A percentile compares a stretch with the other conserved stretches of the same genome.
phyloP scores from a whole-genome alignment of 305 asterid genomes.

The Fraxinus floribunda region DNA sequence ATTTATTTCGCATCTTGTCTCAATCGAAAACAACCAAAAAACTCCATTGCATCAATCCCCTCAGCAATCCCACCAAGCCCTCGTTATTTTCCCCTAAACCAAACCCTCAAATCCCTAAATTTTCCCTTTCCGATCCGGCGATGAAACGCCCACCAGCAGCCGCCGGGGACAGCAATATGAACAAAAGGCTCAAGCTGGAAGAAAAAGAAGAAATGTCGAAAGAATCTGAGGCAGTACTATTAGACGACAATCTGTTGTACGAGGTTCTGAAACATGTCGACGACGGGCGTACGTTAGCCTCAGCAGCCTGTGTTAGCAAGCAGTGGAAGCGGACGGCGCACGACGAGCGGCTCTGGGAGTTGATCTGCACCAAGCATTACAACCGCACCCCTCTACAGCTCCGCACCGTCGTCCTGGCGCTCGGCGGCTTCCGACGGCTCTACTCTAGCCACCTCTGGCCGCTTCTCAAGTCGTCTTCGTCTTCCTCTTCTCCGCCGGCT shows the following conservation, averaged over 20 bases:
- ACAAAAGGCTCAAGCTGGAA: constrained; percentile 41
- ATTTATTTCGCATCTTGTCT: constrained; percentile 34
- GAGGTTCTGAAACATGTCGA: constrained; percentile 85
- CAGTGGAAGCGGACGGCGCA: constrained; percentile 79
- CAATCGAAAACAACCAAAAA: constrained; percentile 27
- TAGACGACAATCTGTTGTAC: constrained; percentile 76
- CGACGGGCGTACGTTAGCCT: constrained; percentile 78
- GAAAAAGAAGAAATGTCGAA: constrained; percentile 20
- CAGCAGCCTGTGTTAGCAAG: constrained; percentile 76
- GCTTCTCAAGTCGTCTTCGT: constrained; percentile 56
- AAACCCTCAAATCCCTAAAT: constrained; percentile 31
- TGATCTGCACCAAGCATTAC: constrained; percentile 80
- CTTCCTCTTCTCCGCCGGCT: constrained; percentile 40
- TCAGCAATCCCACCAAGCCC: constrained; percentile 9
- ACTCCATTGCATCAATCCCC: background rate
- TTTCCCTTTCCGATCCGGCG: constrained; percentile 20
- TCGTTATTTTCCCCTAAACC: background rate
- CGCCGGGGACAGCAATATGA: constrained; percentile 27
- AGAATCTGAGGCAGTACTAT: constrained; percentile 52
- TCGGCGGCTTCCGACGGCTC: constrained; percentile 88
- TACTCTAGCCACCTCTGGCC: constrained; percentile 84
- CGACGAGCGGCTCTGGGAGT: constrained; percentile 96
- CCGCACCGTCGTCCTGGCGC: constrained; percentile 74
- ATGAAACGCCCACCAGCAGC: constrained; percentile 54
- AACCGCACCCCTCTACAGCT: constrained; percentile 66